A percentile compares a stretch with the other conserved stretches of the same genome.
Conservation (phyloP, 108 stramenopile species). For the Asterionellopsis glacialis region DNA sequence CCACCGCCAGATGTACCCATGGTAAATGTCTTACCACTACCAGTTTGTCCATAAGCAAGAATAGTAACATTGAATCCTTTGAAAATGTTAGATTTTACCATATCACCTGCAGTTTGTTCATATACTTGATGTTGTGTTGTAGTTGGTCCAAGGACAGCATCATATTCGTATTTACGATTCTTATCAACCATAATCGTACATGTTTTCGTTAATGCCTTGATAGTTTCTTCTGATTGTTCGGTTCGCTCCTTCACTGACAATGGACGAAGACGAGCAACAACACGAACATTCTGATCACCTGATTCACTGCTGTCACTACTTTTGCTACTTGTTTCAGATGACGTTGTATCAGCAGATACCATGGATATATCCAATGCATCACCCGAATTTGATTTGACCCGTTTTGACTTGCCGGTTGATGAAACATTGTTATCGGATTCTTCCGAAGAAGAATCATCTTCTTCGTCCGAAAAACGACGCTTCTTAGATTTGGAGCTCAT, state of each 20-base stretch:
- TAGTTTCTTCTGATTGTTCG: slow-evolving; percentile 62
- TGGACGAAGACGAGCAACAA: slow-evolving; percentile 94
- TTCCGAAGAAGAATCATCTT: too few species aligned
- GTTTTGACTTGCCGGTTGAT: too few species aligned
- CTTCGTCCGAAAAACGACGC: too few species aligned
- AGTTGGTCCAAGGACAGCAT: slow-evolving; percentile 85
- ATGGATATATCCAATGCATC: too few species aligned
- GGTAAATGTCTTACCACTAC: slow-evolving; percentile 90
- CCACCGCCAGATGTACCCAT: slow-evolving; percentile 83
- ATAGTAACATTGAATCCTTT: slow-evolving; percentile 97
- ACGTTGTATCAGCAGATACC: too few species aligned
- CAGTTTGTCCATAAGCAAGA: slow-evolving; percentile 98
- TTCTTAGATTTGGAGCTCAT: too few species aligned
- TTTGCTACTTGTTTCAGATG: too few species aligned
- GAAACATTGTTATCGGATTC: too few species aligned
- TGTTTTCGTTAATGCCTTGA: slow-evolving; percentile 10
- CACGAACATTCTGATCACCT: slow-evolving; percentile 37
- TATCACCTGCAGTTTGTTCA: slow-evolving; percentile 69
- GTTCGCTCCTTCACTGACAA: slow-evolving; percentile 87
- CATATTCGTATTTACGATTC: slow-evolving; percentile 78
- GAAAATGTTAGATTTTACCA: slow-evolving; percentile 89
- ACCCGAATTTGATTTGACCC: too few species aligned
- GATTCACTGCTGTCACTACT: too few species aligned
- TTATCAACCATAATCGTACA: slow-evolving; percentile 27
- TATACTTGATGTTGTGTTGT: slow-evolving; percentile 87